phyloP scores from a whole-genome alignment of 2,329 filamentous ascomycete species.

The Colletotrichum navitas region DNA sequence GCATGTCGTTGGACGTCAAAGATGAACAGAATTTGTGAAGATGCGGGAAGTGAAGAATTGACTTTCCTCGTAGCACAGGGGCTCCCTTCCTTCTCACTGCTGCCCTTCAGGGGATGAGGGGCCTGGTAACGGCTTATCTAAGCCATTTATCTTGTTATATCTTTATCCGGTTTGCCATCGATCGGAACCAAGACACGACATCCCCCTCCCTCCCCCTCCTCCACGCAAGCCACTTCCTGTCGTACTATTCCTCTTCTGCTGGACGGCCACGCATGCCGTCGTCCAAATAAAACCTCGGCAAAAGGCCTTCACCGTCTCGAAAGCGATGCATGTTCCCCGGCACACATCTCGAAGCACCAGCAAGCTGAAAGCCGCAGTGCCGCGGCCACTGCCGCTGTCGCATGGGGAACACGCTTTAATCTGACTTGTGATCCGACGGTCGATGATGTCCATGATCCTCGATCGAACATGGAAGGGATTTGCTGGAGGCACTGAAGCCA shows the following conservation, averaged over 20 bases:
- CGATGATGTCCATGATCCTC: neutral
- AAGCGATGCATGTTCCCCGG: neutral
- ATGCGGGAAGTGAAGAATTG: slow-evolving; percentile 1
- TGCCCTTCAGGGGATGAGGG: neutral
- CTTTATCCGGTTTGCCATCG: neutral
- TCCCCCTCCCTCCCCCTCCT: neutral
- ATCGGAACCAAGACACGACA: neutral
- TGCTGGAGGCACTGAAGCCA: neutral
- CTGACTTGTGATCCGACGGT: neutral
- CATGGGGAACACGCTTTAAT: neutral
- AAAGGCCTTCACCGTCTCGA: too few relatives aligned
- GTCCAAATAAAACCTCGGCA: neutral
- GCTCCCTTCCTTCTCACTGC: neutral
- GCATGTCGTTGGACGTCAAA: slow-evolving; percentile 3
- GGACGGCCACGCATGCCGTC: neutral
- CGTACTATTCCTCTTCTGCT: neutral
- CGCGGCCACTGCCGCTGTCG: neutral
- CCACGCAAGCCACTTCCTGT: neutral
- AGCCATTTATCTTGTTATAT: neutral
- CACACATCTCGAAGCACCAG: neutral
- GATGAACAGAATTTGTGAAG: slow-evolving; percentile 28
- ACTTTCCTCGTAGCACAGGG: slow-evolving; percentile 15
- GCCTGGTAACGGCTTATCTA: neutral
- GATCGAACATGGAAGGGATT: neutral
- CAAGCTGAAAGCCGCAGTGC: neutral